Base-by-base conservation (phyloP, 306 rosid genomes). In the Cicer yamashitae region DNA sequence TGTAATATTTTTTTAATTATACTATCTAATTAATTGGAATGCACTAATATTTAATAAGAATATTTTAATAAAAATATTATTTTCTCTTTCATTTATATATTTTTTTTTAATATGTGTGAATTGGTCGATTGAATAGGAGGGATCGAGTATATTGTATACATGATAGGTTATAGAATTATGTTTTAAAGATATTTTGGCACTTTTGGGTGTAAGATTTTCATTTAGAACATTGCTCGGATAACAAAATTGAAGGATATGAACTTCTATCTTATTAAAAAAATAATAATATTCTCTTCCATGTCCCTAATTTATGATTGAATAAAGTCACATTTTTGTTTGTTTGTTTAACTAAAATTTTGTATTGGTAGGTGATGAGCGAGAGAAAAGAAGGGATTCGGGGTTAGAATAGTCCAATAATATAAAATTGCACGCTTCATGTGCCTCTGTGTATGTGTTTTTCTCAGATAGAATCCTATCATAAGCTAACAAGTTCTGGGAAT, bases 401-500 rank as follows among this genome's bases (percentile, higher is more conserved):
- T 83, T 67, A 6, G 73, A 79, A 70, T 68, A 41, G 77, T 69
- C 52, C 10, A 69, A 77, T 74, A 73, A 51, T 77, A 82, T 38
- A 78, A 76, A 83, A 81, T 34, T 78, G 84, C 77, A 81, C 62
- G 89, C 82, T 77, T 88, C 86, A 78, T 88, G 92, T 83, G 89
- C 66, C 62, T 78, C 76, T 77, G 85, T 82, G 86, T 25, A 25
- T 67, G 72, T 73, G 81, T 66, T 73, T 83, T 76, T 84, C 76
- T 84, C 78, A 82, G 71, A 82, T 78, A 82, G 90, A 87, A 89
- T 89, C 88, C 72, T 77, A 79, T 65, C 83, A 70, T 82, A 67
- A 84, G 88, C 85, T 52, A 72, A 78, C 87, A 84, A 80, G 81
- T 78, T 74, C 89, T 89, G 34, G 94, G 94, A 89, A 89, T 89